Conservation (phyloP, 495 filamentous ascomycete species). For the Delitschia confertaspora region DNA sequence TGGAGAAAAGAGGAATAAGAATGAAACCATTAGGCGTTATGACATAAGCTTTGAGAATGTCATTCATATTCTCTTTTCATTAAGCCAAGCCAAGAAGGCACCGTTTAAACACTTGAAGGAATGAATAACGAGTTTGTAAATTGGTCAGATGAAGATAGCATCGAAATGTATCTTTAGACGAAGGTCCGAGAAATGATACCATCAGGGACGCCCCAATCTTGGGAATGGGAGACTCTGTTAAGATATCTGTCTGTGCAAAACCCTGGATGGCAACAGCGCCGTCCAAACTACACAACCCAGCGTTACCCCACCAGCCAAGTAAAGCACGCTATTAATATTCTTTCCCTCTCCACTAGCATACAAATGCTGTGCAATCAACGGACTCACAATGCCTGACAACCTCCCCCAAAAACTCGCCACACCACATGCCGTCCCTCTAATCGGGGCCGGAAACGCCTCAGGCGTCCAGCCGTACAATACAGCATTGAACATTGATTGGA, state of each 20-base stretch:
- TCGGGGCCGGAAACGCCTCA: conserved; percentile 47
- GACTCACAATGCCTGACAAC: conserved; percentile 39
- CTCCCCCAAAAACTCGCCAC: conserved; percentile 44
- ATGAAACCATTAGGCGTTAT: too few relatives aligned
- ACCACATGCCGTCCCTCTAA: conserved; percentile 46
- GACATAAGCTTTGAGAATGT: too few relatives aligned
- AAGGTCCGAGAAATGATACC: too few relatives aligned
- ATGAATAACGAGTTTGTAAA: too few relatives aligned
- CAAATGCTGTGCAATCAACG: conserved; percentile 37
- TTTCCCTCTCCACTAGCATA: conserved; percentile 14
- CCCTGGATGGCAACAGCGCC: conserved; percentile 34
- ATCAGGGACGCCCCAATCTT: too few relatives aligned
- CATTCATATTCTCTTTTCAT: too few relatives aligned
- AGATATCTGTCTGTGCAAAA: conserved; percentile 30
- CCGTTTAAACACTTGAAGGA: too few relatives aligned
- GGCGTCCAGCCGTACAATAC: conserved; percentile 51
- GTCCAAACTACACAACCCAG: conserved; percentile 39
- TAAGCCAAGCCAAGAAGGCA: too few relatives aligned
- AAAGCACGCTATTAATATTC: conserved; percentile 34
- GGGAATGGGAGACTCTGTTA: too few relatives aligned
- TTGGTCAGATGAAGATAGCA: too few relatives aligned
- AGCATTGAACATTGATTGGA: conserved; percentile 46
- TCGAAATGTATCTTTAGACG: too few relatives aligned
- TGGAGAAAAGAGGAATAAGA: too few relatives aligned
- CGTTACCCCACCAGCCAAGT: conserved; percentile 39